Base-by-base conservation (phyloP, 2,329 filamentous ascomycete species). In the Xenosphaeropsis pyriputrescens region DNA sequence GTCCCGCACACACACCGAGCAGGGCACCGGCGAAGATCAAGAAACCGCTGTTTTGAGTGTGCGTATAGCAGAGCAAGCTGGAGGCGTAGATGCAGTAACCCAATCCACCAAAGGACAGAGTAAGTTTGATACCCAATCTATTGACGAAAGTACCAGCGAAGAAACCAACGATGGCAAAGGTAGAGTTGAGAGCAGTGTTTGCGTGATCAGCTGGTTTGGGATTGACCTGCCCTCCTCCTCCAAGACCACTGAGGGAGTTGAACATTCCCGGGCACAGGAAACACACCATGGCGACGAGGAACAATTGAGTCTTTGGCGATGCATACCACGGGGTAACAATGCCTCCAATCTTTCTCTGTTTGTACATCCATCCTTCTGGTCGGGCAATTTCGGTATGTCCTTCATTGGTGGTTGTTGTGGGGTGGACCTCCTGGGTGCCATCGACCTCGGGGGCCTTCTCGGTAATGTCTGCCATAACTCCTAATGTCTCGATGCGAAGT, bases 81-180 rank as follows among this genome's bases (percentile, higher is more conserved):
- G 73, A 71, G 32, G 79, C 68, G 54, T 86, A 85, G 56, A 86
- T 59, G 51, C 70, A 75, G 62, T 88, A 88, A 37, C 82, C 82
- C 34, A 85, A 55, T 9, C 81, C 80, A 43, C 82, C 82, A 43
- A 86, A 66, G 5, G 71, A 68, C 36, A 88, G 62, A 9, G 81
- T 78, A 36, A 69, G 56, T 47, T 69, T 72, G 44, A 85, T 70
- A 37, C 82, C 82, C 40, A 85, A 65, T 45, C 69, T 71, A 62
- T 88, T 88, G 59, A 78, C 75, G 51, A 85, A 70, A 35, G 79
- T 85, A 37, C 79, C 79, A 44, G 80, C 78, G 51, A 81, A 68
- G 58, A 84, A 70, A 45, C 72, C 78, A 19, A 75, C 63, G 34
- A 72, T 60, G 36, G 72, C 59, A 40, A 67, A 67, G 18, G 63